Evolutionary conservation across 78 protist species (phyloP).

Genomic region (Blattamonas nauphoetae): DNA sequence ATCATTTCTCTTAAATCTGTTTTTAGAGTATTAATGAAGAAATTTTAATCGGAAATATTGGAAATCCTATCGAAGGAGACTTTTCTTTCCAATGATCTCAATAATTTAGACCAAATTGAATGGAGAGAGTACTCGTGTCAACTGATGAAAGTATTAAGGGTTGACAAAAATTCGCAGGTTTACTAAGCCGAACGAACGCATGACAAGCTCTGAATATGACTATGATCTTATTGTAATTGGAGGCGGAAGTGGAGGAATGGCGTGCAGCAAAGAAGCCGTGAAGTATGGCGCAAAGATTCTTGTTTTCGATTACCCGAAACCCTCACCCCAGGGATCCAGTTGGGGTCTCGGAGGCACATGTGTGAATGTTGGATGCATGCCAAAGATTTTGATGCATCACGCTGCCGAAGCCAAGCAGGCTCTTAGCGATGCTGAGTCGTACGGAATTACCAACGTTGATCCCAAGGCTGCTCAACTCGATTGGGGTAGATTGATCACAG

Average conservation of each 20-base stretch:
- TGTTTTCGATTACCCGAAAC: conserved; percentile 53
- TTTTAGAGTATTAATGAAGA: no score
- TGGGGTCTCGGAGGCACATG: conserved; percentile 73
- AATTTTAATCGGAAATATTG: no score
- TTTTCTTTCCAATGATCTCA: no score
- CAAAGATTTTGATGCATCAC: conserved; percentile 72
- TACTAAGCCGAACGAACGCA: no score
- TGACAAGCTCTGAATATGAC: no score
- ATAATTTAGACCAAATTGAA: no score
- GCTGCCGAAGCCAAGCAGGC: conserved; percentile 40
- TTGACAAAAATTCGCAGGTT: no score
- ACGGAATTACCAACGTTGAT: conserved; percentile 41
- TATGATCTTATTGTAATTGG: conserved; percentile 75
- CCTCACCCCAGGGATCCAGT: conserved; percentile 47
- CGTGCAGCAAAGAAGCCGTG: conserved; percentile 62
- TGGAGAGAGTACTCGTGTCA: no score
- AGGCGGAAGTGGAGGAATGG: conserved; percentile 80
- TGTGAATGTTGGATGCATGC: conserved; percentile 87
- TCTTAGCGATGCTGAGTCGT: conserved; percentile 43
- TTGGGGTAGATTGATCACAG: conserved; percentile 42
- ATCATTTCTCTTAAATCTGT: no score
- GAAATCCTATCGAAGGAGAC: no score
- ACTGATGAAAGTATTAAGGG: no score
- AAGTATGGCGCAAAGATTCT: conserved; percentile 42
- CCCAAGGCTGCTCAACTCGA: neutral